Evolutionary conservation across 192 early-diverging fungal genomes (phyloP), one percentile per base, ranked within the genome.

Genomic region (Backusella morwellensis): DNA sequence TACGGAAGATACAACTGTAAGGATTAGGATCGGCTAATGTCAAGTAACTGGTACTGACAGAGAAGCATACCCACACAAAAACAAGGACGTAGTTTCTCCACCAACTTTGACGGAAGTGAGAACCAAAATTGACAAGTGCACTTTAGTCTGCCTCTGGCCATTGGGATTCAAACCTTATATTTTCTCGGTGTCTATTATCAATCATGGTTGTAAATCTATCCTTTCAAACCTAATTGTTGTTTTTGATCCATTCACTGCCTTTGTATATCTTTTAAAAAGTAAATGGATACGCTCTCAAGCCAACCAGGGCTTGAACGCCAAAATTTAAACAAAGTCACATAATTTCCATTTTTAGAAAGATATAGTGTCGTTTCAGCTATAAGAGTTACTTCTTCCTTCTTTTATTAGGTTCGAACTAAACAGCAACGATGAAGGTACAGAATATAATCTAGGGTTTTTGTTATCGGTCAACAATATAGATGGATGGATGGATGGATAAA

Each of bases 11-110:
- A 50, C 69, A 83, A 32, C 78, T 71, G 23, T 80, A 80, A 17
- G 82, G 82, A 81, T 90, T 93, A 54, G 92, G 90, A 68, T 84
- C 83, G 7, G 85, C 88, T 38, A 94, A 72, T 19, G 83, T 81
- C 42, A 91, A 40, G 38, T 81, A 81, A n/a, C 87, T 89, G 15
- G 88, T 79, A 5, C 86, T 70, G 8, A 81, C 52, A 38, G 91
- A 77, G 68, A 88, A 84, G 6, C 77, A 76, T 11, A 40, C 3
- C 36, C 38, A 40, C 0, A 40, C 38, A 40, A 40, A 40, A 40
- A 40, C 38, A 40, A 40, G 38, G 8, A 40, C 38, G 1, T 40
- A 40, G 38, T 40, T 40, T 40, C 38, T 38, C 11, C 38, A 7
- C 38, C 38, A 38, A 4, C 1, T 38, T 4, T 40, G 38, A 40